Base-by-base conservation (phyloP, 345 rosid species). In the Eutrema japonicum region DNA sequence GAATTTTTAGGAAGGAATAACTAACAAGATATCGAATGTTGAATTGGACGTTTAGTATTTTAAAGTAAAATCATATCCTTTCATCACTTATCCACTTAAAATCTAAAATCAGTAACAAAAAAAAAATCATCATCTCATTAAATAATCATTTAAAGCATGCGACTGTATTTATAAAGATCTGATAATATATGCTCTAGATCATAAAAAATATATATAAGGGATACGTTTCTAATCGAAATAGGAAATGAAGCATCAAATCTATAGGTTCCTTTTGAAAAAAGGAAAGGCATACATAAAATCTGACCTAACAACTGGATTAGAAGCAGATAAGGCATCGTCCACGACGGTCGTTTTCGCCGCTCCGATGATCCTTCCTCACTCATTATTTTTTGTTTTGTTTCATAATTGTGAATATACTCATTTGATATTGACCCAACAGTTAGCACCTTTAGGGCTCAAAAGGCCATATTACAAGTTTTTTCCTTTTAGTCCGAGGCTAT, bases 161-260 rank as follows among this genome's bases (percentile, higher is more conserved):
- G 35, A 36, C 9, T 64, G 51, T 37, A 37, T 7, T 37, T n/a
- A 41, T 32, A 37, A 40, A 8, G 18, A 67, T 52, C 27, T 48
- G 10, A 56, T 51, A 33, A 43, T 42, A 42, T 50, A 51, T 48
- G 10, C 40, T 9, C 12, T 64, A 54, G 35, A 47, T 52, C 30
- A 32, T n/a, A 40, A 22, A 22, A 22, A 18, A 18, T n/a, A 22
- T 22, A 22, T 22, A 22, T 22, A 22, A 22, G 2, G 26, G 26
- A 22, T 59, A 38, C 60, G 72, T 41, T 32, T 66, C 55, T 65
- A 11, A 30, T 26, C 40, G 14, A 42, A 35, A 54, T 18, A 59
- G 35, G 62, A 50, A 60, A 68, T n/a, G 36, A 67, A 60, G 74
- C 68, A 75, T 75, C 55, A 60, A 75, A 75, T 75, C 64, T 42